These are phyloP conservation scores for Pilasporangium apinafurcum DNA, from an alignment of 352 stramenopile genomes.

Conservation along the genomic window DNA sequence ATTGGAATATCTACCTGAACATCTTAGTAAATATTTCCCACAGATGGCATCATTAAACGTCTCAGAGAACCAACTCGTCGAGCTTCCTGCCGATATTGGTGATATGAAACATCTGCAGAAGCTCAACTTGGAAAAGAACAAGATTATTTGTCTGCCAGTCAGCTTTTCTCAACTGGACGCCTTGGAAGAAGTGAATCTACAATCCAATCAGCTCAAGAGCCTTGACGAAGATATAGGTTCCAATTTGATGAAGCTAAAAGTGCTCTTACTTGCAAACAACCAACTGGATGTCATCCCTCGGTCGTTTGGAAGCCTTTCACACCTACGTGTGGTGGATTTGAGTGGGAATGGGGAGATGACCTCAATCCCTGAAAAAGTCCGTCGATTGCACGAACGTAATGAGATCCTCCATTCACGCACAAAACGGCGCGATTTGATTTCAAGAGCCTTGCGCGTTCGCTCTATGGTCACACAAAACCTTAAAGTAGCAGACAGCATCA, in stretches of 20 bases:
- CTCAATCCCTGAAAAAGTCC: constrained; percentile 36
- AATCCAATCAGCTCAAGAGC: constrained; percentile 27
- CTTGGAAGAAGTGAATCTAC: constrained; percentile 37
- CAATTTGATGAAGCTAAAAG: constrained; percentile 27
- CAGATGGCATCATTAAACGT: constrained; percentile 36
- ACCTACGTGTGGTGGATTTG: constrained; percentile 36
- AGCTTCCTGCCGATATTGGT: constrained; percentile 25
- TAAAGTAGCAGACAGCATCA: constrained; percentile 8
- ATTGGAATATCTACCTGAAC: constrained; percentile 20
- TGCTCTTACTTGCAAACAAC: constrained; percentile 36
- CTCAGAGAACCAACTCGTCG: constrained; percentile 25
- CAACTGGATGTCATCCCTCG: constrained; percentile 16
- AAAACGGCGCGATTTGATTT: constrained; percentile 59
- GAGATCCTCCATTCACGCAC: constrained; percentile 49
- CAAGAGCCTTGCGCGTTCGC: constrained; percentile 44
- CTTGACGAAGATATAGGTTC: constrained; percentile 17
- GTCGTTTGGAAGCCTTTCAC: constrained; percentile 15
- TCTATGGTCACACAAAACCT: constrained; percentile 28
- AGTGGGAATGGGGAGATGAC: constrained; percentile 24
- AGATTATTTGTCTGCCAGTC: constrained; percentile 16
- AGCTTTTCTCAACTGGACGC: constrained; percentile 19
- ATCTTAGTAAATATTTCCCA: constrained; percentile 22
- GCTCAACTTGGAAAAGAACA: constrained; percentile 39
- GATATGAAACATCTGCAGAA: constrained; percentile 27
- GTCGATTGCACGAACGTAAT: constrained; percentile 56